Conservation (phyloP, 257 asterid genomes). For the Nicotiana attenuata region DNA sequence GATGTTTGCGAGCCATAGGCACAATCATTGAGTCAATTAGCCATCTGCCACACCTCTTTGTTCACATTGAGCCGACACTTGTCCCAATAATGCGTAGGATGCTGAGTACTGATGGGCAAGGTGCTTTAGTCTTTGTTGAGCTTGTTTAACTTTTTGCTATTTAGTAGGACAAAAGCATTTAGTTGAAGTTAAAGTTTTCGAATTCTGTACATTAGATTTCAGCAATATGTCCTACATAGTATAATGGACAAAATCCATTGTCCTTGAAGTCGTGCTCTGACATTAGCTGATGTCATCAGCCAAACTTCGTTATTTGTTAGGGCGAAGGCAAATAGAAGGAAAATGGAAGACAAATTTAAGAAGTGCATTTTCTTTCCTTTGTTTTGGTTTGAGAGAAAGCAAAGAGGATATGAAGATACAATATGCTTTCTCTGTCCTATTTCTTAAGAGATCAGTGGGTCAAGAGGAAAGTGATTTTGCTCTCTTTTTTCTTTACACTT, state of each 20-base stretch:
- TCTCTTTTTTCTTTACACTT: not conserved
- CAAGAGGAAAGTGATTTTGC: not conserved
- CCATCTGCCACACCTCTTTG: constrained; percentile 86
- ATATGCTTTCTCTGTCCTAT: not conserved
- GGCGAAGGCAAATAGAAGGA: not conserved
- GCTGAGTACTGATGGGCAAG: constrained; percentile 98
- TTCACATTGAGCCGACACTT: constrained; percentile 77
- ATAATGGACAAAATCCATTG: not conserved
- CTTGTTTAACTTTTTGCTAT: not conserved
- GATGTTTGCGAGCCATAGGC: constrained; percentile 98
- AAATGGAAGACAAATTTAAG: not conserved
- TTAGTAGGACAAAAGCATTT: not conserved
- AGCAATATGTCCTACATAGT: not conserved
- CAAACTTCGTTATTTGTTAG: too few relatives aligned
- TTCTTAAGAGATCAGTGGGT: not conserved
- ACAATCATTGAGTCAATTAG: constrained; percentile 93
- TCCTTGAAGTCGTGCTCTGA: too few relatives aligned
- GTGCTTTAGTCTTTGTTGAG: constrained; percentile 27
- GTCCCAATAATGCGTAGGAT: constrained; percentile 94
- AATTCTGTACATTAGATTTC: not conserved
- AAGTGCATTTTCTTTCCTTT: not conserved
- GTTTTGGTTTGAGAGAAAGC: not conserved
- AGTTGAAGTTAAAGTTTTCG: not conserved
- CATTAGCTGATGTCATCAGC: too few relatives aligned
- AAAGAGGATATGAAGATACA: not conserved